Conservation (phyloP, 2,329 filamentous ascomycete species). For the Colletotrichum sojae region DNA sequence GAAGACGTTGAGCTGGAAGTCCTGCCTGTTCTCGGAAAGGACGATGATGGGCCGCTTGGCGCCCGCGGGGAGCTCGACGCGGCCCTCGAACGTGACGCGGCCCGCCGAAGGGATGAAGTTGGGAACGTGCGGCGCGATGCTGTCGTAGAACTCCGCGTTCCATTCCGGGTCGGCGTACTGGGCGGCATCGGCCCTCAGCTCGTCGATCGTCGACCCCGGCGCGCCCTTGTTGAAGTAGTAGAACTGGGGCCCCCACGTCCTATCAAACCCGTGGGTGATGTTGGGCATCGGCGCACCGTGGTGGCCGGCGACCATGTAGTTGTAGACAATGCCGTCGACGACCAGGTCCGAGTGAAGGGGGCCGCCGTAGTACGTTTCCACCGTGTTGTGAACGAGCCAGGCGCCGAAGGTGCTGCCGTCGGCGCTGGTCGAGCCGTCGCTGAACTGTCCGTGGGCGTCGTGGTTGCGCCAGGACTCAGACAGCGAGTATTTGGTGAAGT, state of each 20-base stretch:
- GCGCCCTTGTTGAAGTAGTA: constrained; percentile 70
- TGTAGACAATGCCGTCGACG: constrained; percentile 76
- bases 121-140: constrained; percentile 70
- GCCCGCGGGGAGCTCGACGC: constrained; percentile 64
- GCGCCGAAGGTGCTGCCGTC: constrained; percentile 69
- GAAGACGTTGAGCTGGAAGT: constrained; percentile 60
- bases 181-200: constrained; percentile 60
- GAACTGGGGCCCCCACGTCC: constrained; percentile 75
- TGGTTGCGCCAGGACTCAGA: constrained; percentile 71
- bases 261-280: constrained; percentile 75
- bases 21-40: constrained; percentile 54
- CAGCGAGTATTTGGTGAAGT: constrained; percentile 78
- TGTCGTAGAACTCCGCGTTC: constrained; percentile 74
- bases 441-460: constrained; percentile 66
- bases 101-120: constrained; percentile 69
- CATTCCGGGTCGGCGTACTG: constrained; percentile 65
- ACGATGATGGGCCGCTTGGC: constrained; percentile 69
- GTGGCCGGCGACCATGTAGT: constrained; percentile 74
- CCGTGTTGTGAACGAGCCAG: constrained; percentile 76
- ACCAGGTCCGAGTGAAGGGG: constrained; percentile 74
- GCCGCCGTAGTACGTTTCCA: constrained; percentile 74
- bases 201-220: not conserved
- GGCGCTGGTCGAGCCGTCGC: constrained; percentile 56
- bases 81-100: constrained; percentile 65
- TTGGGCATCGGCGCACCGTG: constrained; percentile 75